These are phyloP conservation scores for Cordyceps cateniannulata DNA, from an alignment of 2,329 filamentous ascomycete species.

Conservation along the genomic window DNA sequence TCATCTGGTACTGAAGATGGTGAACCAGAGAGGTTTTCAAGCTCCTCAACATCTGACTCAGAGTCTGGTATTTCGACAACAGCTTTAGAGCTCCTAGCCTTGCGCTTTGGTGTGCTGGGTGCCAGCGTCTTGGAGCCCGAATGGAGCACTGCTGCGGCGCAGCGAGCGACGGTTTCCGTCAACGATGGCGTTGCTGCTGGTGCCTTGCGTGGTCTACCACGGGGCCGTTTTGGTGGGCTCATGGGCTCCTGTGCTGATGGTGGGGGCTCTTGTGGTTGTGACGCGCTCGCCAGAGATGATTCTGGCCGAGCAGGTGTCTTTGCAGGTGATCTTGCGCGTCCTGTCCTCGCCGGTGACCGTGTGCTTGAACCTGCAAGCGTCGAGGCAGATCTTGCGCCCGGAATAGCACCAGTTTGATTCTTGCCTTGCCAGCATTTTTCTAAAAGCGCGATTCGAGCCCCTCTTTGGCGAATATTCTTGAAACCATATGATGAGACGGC, in stretches of 20 bases:
- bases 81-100: conserved; percentile 14
- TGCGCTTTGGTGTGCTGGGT: conserved; percentile 15
- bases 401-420: conserved; percentile 23
- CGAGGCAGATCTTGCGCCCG: conserved; percentile 14
- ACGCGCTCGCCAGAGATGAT: conserved; percentile 10
- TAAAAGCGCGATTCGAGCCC: conserved; percentile 63
- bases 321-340: conserved; percentile 3
- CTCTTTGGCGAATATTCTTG: conserved; percentile 62
- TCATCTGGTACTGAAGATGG: conserved; percentile 29
- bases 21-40: conserved; percentile 22
- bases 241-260: conserved; percentile 29
- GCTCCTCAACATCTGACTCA: conserved; percentile 31
- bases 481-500: conserved; percentile 63
- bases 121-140: background rate
- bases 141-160: background rate
- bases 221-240: conserved; percentile 27
- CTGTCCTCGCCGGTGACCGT: conserved; percentile 14
- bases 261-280: conserved; percentile 26
- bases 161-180: background rate
- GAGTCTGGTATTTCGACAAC: conserved; percentile 47
- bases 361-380: conserved; percentile 14
- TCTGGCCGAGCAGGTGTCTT: conserved; percentile 11
- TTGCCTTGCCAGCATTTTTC: conserved; percentile 66
- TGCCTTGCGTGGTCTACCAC: conserved; percentile 17
- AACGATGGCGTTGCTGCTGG: background rate